Base-by-base conservation (phyloP, 2,329 filamentous ascomycete species). In the Emericellopsis cladophorae region DNA sequence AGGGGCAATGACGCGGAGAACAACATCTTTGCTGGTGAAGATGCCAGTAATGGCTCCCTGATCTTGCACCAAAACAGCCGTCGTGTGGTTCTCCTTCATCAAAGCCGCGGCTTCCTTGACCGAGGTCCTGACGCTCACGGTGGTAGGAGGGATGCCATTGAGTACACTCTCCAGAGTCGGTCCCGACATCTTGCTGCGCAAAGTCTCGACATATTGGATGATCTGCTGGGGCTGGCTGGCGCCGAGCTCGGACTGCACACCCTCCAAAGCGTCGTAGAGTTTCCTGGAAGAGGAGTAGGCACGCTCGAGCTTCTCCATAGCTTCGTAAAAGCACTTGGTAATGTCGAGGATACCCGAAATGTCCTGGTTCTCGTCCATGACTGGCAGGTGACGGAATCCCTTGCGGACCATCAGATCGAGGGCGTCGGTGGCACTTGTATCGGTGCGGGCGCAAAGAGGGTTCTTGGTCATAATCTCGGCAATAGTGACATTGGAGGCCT, bases 381-480 rank as follows among this genome's bases (percentile, higher is more conserved):
- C 92, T 4, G 92, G 92, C 56, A 98, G 64, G 68, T 98, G 92
- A 51, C 92, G 80, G 71, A 98, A 98, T 15, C 92, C 92, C 67
- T 96, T 96, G 52, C 90, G 77, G 43, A 98, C 92, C 92, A 98
- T 98, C 43, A 96, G 73, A 62, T 98, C 90, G 47, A 98, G 68
- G 26, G 92, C 92, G 69, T 98, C 92, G 35, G 92, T 98, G 31
- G 92, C 92, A 62, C 90, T 96, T 29, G 92, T 98, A 58, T 98
- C 92, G 43, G 92, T 98, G 59, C 92, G 81, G 41, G 92, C 92
- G 61, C 92, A 98, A 14, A 98, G 77, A 10, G 92, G 92, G 67
- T 98, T 98, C 72, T 96, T 95, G 58, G 92, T 98, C 92, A 98
- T 98, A 62, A 98, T 98, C 58, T 96, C 89, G 50, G 88, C 84